Evolutionary conservation across 495 filamentous ascomycete genomes (phyloP), one percentile per base, ranked within the genome.

Genomic region (Annulohypoxylon maeteangense): DNA sequence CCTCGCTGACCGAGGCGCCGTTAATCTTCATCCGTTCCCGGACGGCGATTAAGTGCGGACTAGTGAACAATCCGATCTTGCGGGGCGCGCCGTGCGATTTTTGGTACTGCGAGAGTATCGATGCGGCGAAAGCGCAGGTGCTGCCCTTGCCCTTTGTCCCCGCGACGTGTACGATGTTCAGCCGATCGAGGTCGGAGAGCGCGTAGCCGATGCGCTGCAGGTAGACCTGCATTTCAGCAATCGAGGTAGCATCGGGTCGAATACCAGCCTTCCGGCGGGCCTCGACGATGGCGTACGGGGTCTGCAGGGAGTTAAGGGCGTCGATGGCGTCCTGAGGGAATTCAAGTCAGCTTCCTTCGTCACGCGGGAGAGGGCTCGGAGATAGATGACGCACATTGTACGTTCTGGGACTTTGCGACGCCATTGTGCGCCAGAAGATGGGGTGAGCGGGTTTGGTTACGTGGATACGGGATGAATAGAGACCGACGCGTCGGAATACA

Each of bases 111-210:
- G 80, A 57, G 74, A 86, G 80, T 53, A 90, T 86, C 4, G 85
- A 88, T 56, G 84, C 83, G 62, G 85, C 83, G 68, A 92, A 92
- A 45, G 91, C 88, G 72, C 90, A 91, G 12, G 90, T 92, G 60
- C 89, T 90, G 38, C 94, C 94, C 81, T 98, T 98, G 64, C 94
- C 94, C 82, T 98, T 98, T 11, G 94, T 97, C 40, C 94, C 94
- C 11, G 94, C 91, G 20, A 98, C 89, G 75, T 98, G 94, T 11
- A 97, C 81, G 31, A 89, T 83, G 70, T 93, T 94, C 36, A 98
- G 81, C 3, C 81, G 82, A 68, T 92, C 86, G 61, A 98, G 86
- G 76, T 97, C 93, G 22, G 82, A 84, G n/a, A 90, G 87, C 3
- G 81, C 61, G 65, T 97, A 95, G 62, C 94, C 93, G 76, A 95